Conservation (phyloP, 257 asterid species). For the Solanum paucissectum region DNA sequence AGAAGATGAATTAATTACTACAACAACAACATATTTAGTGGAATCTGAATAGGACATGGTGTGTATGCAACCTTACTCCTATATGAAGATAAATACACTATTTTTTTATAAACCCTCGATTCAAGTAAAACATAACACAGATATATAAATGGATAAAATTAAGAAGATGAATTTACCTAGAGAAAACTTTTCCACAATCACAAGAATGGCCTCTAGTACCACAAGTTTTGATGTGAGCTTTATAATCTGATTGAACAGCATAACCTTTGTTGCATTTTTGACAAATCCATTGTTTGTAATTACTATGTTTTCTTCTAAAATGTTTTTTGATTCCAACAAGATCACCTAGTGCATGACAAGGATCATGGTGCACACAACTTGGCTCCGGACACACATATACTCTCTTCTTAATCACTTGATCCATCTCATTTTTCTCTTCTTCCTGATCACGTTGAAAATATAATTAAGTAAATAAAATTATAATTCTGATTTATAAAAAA, state of each 20-base stretch:
- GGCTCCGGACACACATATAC: conserved; percentile 37
- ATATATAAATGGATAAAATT: not conserved
- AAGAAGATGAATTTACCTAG: conserved; percentile 16
- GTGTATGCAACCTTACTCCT: not conserved
- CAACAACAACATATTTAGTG: not conserved
- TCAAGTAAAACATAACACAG: not conserved
- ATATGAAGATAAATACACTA: not conserved
- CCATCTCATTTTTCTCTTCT: conserved; percentile 2
- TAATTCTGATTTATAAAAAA: not conserved
- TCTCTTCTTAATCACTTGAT: conserved; percentile 5
- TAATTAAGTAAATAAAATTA: not conserved
- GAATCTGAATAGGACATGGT: not conserved
- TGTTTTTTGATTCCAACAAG: conserved; percentile 39
- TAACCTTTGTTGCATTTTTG: conserved; percentile 29
- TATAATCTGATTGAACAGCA: conserved; percentile 38
- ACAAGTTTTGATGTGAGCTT: conserved; percentile 40
- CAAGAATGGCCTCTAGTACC: conserved; percentile 42
- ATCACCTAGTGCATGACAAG: conserved; percentile 30
- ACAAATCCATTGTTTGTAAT: conserved; percentile 31
- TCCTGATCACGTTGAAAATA: not conserved
- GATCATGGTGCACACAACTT: conserved; percentile 29
- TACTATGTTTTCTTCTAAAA: conserved; percentile 30
- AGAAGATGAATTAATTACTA: not conserved
- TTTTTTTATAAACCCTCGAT: not conserved
- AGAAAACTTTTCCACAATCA: conserved; percentile 38